A percentile compares a stretch with the other conserved stretches of the same genome.
Conservation (phyloP, 345 rosid genomes). For the Salix caprea region DNA sequence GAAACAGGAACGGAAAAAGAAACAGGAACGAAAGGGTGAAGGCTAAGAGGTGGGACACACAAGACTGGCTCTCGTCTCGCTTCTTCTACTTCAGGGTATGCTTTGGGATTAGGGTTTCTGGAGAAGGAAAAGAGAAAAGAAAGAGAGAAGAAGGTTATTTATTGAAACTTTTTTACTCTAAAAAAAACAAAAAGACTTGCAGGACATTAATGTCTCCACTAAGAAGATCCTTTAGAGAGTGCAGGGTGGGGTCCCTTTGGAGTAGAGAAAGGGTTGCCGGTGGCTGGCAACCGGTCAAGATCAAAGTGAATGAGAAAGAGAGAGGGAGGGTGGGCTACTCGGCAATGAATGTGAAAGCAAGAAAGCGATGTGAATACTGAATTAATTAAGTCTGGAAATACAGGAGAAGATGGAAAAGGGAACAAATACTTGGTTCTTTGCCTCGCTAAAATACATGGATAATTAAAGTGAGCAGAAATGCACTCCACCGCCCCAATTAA, state of each 20-base stretch:
- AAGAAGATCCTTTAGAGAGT: conserved; percentile 41
- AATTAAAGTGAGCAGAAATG: neutral
- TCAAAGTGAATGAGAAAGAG: conserved; percentile 49
- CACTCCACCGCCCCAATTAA: conserved; percentile 9
- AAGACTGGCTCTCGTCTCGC: neutral
- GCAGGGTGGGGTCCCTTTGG: conserved; percentile 55
- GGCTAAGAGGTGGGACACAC: neutral
- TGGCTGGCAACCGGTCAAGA: conserved; percentile 90
- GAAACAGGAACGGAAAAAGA: neutral
- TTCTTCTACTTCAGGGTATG: neutral
- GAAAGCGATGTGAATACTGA: conserved; percentile 9
- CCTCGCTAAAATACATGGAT: neutral
- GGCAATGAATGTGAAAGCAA: conserved; percentile 9
- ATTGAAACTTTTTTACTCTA: conserved; percentile 25
- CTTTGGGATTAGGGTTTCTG: conserved; percentile 39
- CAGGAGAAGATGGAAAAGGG: neutral
- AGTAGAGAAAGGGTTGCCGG: conserved; percentile 44
- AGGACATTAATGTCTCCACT: conserved; percentile 26
- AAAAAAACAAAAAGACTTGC: conserved; percentile 7
- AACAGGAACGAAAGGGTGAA: neutral
- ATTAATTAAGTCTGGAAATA: neutral
- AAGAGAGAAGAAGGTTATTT: conserved; percentile 26
- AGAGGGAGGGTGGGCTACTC: conserved; percentile 13
- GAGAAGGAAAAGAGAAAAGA: conserved; percentile 18
- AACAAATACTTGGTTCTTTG: neutral